Evolutionary conservation across 257 asterid species (phyloP), one percentile per base, ranked within the genome.

Genomic region (Solanum arcanum): DNA sequence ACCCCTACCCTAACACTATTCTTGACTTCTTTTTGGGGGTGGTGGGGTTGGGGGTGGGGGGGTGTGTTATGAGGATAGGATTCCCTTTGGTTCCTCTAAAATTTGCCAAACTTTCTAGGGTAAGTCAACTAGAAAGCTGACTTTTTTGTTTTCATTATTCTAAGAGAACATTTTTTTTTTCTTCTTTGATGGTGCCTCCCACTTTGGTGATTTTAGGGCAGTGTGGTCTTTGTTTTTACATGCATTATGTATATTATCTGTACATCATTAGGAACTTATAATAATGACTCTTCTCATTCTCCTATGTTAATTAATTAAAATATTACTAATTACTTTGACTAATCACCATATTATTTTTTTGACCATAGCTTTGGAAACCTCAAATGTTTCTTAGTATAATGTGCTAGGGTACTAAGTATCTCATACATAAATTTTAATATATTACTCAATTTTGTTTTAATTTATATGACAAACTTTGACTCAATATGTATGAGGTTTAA

Each of bases 41-140:
- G 64, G 56, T 76, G 60, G 60, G 9, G 18, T 9, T 33, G 12
- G 86, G 91, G 89, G 31, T 29, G 31, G 2, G 31, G 12, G 3
- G 35, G 8, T 37, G 31, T 4, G 4, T 2, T 80, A 80, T 52
- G 64, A 62, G 90, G 92, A 90, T 94, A 89, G 91, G 97, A 93
- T 94, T 91, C 98, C 93, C 93, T 94, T 93, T 91, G 86, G 85
- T 77, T 88, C 87, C 92, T 90, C 91, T 86, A 93, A 84, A 94
- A 90, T 90, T 91, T 84, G 94, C 86, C 92, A 92, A 89, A 90
- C 99, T 94, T 94, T 93, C 85, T 93, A 56, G 94, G 92, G 91
- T 86, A 95, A 94, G 98, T 95, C 98, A 96, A 94, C 99, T 91
- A 89, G 91, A 95, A 94, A 95, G 95, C 91, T 82, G 72, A 72